Conservation (phyloP, 2,329 filamentous ascomycete genomes). For the Xylogone sp. region DNA sequence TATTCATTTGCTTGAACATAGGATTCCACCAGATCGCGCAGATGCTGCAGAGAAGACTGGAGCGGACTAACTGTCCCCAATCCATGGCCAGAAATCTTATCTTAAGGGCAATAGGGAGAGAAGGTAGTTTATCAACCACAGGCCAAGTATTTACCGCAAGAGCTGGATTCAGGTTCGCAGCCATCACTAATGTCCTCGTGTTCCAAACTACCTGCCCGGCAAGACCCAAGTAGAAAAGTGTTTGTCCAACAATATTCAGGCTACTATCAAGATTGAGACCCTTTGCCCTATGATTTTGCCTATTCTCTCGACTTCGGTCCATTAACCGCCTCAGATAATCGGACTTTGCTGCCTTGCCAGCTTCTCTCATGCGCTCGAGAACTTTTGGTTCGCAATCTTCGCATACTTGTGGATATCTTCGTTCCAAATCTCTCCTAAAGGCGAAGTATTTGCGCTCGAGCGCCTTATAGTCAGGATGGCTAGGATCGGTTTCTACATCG, state of each 20-base stretch:
- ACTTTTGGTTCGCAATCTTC: conserved; percentile 73
- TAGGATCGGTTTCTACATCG: conserved; percentile 60
- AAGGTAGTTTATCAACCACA: not conserved
- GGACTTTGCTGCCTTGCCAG: conserved; percentile 66
- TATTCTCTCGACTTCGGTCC: conserved; percentile 53
- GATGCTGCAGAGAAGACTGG: conserved; percentile 45
- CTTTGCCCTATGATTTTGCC: conserved; percentile 21
- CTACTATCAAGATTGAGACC: conserved; percentile 6
- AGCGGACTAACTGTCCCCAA: conserved; percentile 24
- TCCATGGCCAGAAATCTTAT: not conserved
- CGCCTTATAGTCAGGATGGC: conserved; percentile 61
- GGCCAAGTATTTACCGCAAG: not conserved
- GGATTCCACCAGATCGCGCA: conserved; percentile 67
- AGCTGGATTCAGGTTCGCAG: not conserved
- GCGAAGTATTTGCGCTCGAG: conserved; percentile 66
- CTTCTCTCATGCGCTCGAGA: conserved; percentile 62
- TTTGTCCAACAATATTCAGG: conserved; percentile 12
- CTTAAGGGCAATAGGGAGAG: not conserved
- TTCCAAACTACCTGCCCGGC: conserved; percentile 23
- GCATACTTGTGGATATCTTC: conserved; percentile 87
- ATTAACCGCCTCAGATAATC: conserved; percentile 45
- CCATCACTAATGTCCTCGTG: conserved; percentile 9
- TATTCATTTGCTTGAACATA: conserved; percentile 53
- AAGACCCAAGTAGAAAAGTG: conserved; percentile 22
- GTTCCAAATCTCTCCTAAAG: conserved; percentile 71